Evolutionary conservation across 2,329 filamentous ascomycete genomes (phyloP), one percentile per base, ranked within the genome.

Genomic region (Xylaria arbuscula): DNA sequence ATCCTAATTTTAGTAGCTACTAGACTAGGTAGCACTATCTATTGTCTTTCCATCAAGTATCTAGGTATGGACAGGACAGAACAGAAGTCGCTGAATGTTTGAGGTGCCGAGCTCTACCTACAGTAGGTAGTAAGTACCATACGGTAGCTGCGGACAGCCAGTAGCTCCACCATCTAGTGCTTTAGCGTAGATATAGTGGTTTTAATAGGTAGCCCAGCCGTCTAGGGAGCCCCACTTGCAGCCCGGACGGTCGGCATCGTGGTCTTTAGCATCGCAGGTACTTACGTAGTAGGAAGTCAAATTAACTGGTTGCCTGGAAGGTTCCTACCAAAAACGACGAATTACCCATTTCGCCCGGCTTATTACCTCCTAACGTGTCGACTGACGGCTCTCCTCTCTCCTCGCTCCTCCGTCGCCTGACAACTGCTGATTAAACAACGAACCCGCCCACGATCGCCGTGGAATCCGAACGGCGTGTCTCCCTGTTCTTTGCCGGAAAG

Each of bases 291-390:
- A 13, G 15, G 19, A 62, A 24, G 59, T 64, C 55, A 32, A 47
- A 60, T 60, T 60, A 48, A 61, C 61, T 60, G 66, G 17, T 60
- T 60, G 66, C 66, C 65, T 67, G 47, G 32, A 48, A n/a, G 59
- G 45, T 8, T 57, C 22, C 24, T 42, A 22, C 19, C 15, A 11
- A 42, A 13, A 45, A 47, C 19, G 34, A 22, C n/a, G 28, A 45
- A 64, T 36, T 55, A 19, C 15, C 57, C 22, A 40, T 55, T 45
- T 34, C 42, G 17, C 45, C 45, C 22, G 56, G 19, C 57, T 62
- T 17, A 51, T 47, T 7, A 17, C 13, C 51, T n/a, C 17, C 7
- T 15, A 32, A 28, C 47, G n/a, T 17, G n/a, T 36, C 22, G 38
- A 24, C 22, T 45, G 13, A 64, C 45, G 22, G 17, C 9, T 38